Conservation (phyloP, 768 basidiomycete genomes). For the Xanthoconium purpureum region DNA sequence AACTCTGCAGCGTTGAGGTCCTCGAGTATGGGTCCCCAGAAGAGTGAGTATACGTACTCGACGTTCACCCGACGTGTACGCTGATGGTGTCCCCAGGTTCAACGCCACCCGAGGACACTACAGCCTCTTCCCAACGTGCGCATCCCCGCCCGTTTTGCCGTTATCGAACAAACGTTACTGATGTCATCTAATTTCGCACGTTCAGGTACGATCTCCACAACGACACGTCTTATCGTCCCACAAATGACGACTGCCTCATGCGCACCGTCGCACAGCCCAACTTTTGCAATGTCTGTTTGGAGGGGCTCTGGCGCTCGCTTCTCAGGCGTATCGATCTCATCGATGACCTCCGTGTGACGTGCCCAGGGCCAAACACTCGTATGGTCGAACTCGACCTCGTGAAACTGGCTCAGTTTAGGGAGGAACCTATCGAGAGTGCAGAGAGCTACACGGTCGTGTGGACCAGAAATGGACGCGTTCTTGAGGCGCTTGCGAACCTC, state of each 20-base stretch:
- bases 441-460: conserved; percentile 59
- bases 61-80: not conserved
- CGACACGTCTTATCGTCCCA: conserved; percentile 71
- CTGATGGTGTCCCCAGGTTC: conserved; percentile 45
- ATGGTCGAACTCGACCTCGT: conserved; percentile 50
- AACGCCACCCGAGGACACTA: conserved; percentile 54
- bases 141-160: not conserved
- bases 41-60: conserved; percentile 41
- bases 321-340: conserved; percentile 59
- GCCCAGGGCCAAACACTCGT: conserved; percentile 31
- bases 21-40: conserved; percentile 64
- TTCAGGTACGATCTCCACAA: conserved; percentile 56
- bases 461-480: conserved; percentile 44
- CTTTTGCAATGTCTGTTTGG: conserved; percentile 72
- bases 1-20: conserved; percentile 74
- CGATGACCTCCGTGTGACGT: conserved; percentile 47
- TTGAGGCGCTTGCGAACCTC: conserved; percentile 48
- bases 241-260: conserved; percentile 83
- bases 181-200: not conserved
- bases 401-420: conserved; percentile 57
- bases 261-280: conserved; percentile 64
- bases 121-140: conserved; percentile 72
- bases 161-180: not conserved
- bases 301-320: conserved; percentile 70
- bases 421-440: conserved; percentile 23